Percentiles rank a stretch among this genome's conserved stretches.
phyloP scores from a whole-genome alignment of 2,329 filamentous ascomycete genomes.

The Talaromyces sp. region DNA sequence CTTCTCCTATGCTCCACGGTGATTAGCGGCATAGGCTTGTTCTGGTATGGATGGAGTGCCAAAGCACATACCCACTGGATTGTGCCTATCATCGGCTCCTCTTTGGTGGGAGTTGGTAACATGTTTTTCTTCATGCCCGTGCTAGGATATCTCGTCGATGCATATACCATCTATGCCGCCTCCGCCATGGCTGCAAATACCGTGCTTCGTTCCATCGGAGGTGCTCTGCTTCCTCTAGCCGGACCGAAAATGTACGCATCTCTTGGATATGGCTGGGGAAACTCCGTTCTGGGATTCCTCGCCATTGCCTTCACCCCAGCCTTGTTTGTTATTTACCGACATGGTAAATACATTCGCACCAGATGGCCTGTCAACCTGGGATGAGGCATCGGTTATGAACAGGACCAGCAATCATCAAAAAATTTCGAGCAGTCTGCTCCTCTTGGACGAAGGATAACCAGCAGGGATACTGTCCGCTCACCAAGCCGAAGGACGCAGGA shows the following conservation, averaged over 20 bases:
- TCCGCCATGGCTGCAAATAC: conserved; percentile 48
- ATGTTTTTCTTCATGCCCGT: conserved; percentile 46
- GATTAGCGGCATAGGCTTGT: conserved; percentile 29
- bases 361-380: conserved; percentile 12
- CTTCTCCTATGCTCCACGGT: conserved; percentile 8
- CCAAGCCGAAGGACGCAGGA: neutral
- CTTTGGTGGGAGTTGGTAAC: conserved; percentile 47
- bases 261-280: conserved; percentile 44
- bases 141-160: conserved; percentile 57
- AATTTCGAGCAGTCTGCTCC: neutral
- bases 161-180: conserved; percentile 38
- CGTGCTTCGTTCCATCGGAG: conserved; percentile 49
- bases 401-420: neutral
- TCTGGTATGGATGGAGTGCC: conserved; percentile 53
- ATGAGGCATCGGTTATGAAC: neutral
- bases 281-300: conserved; percentile 49
- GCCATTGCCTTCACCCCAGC: conserved; percentile 42
- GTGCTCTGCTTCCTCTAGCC: conserved; percentile 55
- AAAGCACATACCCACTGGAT: conserved; percentile 49
- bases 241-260: conserved; percentile 45
- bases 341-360: conserved; percentile 23
- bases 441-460: neutral
- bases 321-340: conserved; percentile 22
- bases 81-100: conserved; percentile 52
- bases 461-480: neutral